phyloP scores from a whole-genome alignment of 176 grass and related monocot species.

The Rhipidocladum racemiflorum region DNA sequence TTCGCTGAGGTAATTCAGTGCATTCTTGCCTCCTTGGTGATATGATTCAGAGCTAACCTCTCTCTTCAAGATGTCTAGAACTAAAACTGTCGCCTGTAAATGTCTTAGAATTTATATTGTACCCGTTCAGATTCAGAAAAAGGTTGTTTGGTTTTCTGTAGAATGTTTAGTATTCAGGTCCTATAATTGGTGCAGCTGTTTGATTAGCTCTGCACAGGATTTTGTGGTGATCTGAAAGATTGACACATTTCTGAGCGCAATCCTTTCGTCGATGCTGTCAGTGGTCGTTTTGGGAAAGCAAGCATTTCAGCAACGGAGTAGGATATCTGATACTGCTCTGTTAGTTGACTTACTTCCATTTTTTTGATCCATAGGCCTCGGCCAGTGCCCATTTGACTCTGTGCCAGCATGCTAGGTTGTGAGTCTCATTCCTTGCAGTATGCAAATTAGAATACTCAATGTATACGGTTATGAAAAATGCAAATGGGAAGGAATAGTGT shows the following conservation, averaged over 20 bases:
- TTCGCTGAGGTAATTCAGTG: neutral
- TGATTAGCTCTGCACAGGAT: neutral
- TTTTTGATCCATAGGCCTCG: neutral
- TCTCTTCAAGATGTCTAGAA: neutral
- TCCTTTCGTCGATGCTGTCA: neutral
- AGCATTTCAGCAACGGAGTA: neutral
- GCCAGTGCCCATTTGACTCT: neutral
- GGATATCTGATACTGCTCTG: constrained; percentile 1
- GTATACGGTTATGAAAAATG: neutral
- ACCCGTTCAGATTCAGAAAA: neutral
- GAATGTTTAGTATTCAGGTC: neutral
- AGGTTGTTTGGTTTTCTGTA: neutral
- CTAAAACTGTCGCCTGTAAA: neutral
- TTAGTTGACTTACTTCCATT: neutral
- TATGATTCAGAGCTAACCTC: neutral
- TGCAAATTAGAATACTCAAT: neutral
- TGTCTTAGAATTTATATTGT: neutral
- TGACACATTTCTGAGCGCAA: neutral
- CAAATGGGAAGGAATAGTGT: neutral
- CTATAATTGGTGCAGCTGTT: neutral
- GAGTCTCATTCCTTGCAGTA: neutral
- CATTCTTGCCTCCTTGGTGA: neutral
- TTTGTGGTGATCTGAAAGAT: constrained; percentile 5
- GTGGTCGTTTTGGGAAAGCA: neutral
- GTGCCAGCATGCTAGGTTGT: neutral